These are phyloP conservation scores for Protomyces arabidopsidicola DNA, from an alignment of 1,139 yeast species.

Conservation along the genomic window DNA sequence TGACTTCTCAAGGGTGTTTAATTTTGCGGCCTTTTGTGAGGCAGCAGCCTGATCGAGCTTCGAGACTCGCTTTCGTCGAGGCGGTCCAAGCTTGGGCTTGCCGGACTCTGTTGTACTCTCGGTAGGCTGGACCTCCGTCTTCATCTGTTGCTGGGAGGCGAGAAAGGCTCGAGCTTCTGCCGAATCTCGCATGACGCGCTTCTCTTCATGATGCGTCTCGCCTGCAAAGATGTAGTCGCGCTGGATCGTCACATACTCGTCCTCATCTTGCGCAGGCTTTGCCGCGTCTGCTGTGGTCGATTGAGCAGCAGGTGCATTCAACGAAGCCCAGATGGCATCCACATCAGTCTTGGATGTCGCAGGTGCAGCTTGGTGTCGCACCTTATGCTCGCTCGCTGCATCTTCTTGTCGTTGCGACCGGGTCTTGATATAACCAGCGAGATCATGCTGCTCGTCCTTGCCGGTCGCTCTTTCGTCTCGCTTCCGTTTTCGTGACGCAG, in stretches of 20 bases:
- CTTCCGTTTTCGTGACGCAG: neutral
- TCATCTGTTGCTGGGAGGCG: conserved; percentile 32
- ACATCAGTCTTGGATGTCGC: conserved; percentile 42
- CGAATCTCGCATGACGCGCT: conserved; percentile 66
- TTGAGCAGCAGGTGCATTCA: conserved; percentile 38
- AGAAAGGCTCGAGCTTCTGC: conserved; percentile 81
- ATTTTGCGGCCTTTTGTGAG: conserved; percentile 58
- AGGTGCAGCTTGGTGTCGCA: conserved; percentile 30
- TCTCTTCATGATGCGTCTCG: conserved; percentile 67
- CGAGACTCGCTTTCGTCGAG: conserved; percentile 45
- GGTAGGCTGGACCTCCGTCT: conserved; percentile 33
- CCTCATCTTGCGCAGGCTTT: conserved; percentile 36
- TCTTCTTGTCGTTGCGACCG: conserved; percentile 51
- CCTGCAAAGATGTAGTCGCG: conserved; percentile 89
- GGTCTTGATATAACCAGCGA: conserved; percentile 57
- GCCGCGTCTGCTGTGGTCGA: conserved; percentile 4
- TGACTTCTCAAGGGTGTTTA: conserved; percentile 88
- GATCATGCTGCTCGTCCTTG: conserved; percentile 35
- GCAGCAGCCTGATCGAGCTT: conserved; percentile 55
- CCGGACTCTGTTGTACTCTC: neutral
- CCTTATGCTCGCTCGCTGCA: conserved; percentile 36
- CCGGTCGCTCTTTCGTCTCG: conserved; percentile 32
- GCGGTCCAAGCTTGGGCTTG: neutral
- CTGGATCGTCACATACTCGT: conserved; percentile 60
- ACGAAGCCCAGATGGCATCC: conserved; percentile 52